Evolutionary conservation across 345 rosid species (phyloP).

Genomic region (Conringia planisiliqua): DNA sequence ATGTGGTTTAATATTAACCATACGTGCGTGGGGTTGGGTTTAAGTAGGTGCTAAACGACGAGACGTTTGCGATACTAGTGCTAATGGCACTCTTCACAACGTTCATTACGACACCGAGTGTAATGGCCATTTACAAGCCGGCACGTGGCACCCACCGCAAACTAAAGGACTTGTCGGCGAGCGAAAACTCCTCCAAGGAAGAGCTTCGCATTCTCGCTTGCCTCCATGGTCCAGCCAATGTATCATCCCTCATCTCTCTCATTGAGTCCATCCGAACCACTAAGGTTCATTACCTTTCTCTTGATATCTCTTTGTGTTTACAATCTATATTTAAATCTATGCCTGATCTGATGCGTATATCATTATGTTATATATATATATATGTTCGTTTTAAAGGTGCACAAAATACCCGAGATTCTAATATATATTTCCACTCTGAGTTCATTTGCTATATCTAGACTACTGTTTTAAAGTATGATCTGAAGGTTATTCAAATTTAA

Average conservation of each 20-base stretch:
- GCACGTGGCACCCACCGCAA: conserved; percentile 54
- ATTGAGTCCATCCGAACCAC: conserved; percentile 65
- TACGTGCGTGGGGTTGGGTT: neutral
- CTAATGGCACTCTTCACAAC: conserved; percentile 89
- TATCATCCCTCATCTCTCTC: conserved; percentile 57
- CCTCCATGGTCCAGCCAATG: conserved; percentile 61
- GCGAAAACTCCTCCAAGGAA: conserved; percentile 35
- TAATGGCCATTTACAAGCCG: conserved; percentile 71
- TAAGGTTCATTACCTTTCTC: conserved; percentile 21
- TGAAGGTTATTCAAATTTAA: neutral
- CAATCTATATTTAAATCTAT: neutral
- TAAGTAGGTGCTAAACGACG: conserved; percentile 73
- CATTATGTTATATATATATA: too few relatives aligned
- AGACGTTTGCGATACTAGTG: conserved; percentile 68
- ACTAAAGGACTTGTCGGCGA: conserved; percentile 42
- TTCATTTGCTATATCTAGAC: neutral
- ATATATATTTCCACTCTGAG: neutral
- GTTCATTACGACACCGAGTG: conserved; percentile 74
- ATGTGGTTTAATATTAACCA: neutral
- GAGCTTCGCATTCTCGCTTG: conserved; percentile 69
- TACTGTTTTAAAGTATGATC: neutral
- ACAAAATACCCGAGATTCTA: too few relatives aligned
- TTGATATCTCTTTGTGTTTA: neutral
- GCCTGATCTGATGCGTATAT: too few relatives aligned
- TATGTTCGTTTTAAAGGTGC: too few relatives aligned